Evolutionary conservation across 129 eudicot species (phyloP), one percentile per base, ranked within the genome.

Genomic region (Saussurea involucrata): DNA sequence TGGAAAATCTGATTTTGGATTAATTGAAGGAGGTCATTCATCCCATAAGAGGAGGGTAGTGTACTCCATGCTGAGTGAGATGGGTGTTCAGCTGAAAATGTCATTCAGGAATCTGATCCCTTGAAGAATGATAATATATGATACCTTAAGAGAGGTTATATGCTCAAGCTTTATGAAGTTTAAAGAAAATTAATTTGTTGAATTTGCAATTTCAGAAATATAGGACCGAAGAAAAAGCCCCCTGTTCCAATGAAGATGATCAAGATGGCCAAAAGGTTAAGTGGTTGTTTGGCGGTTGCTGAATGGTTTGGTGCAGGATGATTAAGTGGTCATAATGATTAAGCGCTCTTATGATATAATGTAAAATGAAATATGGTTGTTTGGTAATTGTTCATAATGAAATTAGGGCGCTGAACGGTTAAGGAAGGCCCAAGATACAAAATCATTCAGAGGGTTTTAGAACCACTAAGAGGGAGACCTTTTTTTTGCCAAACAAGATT

Each of bases 21-120:
- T 22, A 24, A 69, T 68, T 46, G 44, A 40, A 61, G 81, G 65
- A 70, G 76, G 71, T 22, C 66, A 68, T 53, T 83, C 85, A 2
- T 49, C 42, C 6, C 90, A 83, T 70, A 88, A 80, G 67, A 90
- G 79, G 73, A 90, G 60, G 75, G 82, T 90, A 87, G 65, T 88
- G 78, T 86, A 83, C 76, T 85, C 90, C 65, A 88, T 90, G 92
- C 36, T 90, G 87, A 74, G 83, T 63, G 85, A 88, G 68, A 84
- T 90, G 79, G 87, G 87, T 40, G 60, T 78, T 61, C 86, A 86
- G 67, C 25, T 90, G 76, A 90, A 90, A 78, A 42, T 84, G 86
- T 86, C 90, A 36, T 65, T 81, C 76, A 76, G 69, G 34, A 53
- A 72, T 55, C 21, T 53, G 76, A 55, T 12, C 20, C 57, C 58